These are phyloP conservation scores for Rosellinia necatrix DNA, from an alignment of 2,329 filamentous ascomycete species.

Conservation along the genomic window DNA sequence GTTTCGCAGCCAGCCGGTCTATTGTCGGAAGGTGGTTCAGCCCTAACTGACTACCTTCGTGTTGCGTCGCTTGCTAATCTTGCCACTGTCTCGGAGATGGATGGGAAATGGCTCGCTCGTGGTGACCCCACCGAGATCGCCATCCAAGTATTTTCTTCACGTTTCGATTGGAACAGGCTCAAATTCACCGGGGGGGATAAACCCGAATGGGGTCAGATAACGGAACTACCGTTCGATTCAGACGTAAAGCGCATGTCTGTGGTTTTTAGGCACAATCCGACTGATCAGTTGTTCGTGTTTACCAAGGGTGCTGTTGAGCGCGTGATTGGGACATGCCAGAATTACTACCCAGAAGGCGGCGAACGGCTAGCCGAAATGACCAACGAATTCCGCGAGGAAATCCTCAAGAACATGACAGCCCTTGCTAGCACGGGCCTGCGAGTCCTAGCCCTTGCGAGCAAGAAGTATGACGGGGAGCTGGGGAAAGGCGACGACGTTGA, in stretches of 20 bases:
- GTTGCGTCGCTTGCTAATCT: constrained; percentile 63
- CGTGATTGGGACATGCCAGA: constrained; percentile 63
- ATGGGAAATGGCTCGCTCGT: constrained; percentile 60
- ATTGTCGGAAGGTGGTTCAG: constrained; percentile 47
- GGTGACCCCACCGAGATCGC: constrained; percentile 74
- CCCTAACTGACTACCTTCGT: constrained; percentile 59
- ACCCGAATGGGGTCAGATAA: constrained; percentile 59
- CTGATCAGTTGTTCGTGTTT: constrained; percentile 44
- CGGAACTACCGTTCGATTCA: constrained; percentile 73
- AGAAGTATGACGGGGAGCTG: constrained; percentile 45
- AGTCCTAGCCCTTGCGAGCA: constrained; percentile 67
- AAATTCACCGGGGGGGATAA: constrained; percentile 54
- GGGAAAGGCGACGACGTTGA: constrained; percentile 52
- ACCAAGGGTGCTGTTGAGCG: constrained; percentile 72
- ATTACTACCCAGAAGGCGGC: constrained; percentile 44
- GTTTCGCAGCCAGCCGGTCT: constrained; percentile 41
- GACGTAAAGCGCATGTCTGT: constrained; percentile 77
- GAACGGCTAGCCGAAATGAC: constrained; percentile 47
- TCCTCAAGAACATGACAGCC: constrained; percentile 65
- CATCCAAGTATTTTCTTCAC: constrained; percentile 71
- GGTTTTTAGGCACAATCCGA: constrained; percentile 56
- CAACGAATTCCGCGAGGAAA: constrained; percentile 53
- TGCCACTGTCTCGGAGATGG: constrained; percentile 52
- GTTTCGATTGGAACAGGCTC: constrained; percentile 65
- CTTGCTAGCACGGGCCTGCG: constrained; percentile 63